Conservation (phyloP, 225 moss, liverwort and hornwort species). For the Sphagnum contortum region DNA sequence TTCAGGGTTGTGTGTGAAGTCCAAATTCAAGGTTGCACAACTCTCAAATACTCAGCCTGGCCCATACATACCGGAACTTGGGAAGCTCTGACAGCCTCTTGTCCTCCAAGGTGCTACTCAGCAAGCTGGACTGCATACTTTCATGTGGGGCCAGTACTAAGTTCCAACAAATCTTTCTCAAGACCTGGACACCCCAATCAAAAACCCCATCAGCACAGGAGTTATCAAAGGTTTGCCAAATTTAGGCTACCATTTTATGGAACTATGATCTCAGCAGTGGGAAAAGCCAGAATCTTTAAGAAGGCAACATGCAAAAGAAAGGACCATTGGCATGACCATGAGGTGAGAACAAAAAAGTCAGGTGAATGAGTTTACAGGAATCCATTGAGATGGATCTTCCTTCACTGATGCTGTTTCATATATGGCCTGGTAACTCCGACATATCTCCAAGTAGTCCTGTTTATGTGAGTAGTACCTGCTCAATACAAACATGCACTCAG, state of each 20-base stretch:
- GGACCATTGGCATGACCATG: too few species aligned
- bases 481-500: not conserved
- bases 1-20: too few species aligned
- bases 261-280: too few species aligned
- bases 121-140: constrained; percentile 89
- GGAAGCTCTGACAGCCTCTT: constrained; percentile 94
- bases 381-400: constrained; percentile 59
- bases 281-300: too few species aligned
- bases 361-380: constrained; percentile 39
- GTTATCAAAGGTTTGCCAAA: too few species aligned
- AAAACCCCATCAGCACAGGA: too few species aligned
- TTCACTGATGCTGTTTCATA: constrained; percentile 80
- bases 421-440: constrained; percentile 94
- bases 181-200: constrained; percentile 42
- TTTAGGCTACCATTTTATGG: too few species aligned
- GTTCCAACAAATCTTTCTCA: constrained; percentile 93
- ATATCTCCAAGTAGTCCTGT: constrained; percentile 93
- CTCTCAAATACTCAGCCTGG: too few species aligned
- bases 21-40: too few species aligned
- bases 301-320: too few species aligned
- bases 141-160: constrained; percentile 89
- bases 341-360: too few species aligned
- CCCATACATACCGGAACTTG: constrained; percentile 60
- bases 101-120: constrained; percentile 88
- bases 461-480: constrained; percentile 83